Conservation (phyloP, 2,329 filamentous ascomycete genomes). For the Diaporthe longicolla region DNA sequence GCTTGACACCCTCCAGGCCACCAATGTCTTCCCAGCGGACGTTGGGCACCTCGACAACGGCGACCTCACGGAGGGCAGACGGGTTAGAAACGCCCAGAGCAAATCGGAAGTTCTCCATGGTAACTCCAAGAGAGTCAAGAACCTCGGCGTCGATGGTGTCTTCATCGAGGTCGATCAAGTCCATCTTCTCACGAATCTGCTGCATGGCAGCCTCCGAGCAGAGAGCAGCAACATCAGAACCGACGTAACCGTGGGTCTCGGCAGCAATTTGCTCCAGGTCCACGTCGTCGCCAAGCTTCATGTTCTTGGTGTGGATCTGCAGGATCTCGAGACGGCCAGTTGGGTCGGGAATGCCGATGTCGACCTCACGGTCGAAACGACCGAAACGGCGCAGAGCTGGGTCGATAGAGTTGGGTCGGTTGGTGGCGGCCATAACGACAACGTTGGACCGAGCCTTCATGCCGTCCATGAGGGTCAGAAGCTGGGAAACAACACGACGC, state of each 20-base stretch:
- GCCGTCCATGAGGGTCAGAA: slow-evolving; percentile 96
- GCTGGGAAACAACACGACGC: slow-evolving; percentile 97
- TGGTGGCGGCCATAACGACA: slow-evolving; percentile 99
- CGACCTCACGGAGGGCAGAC: slow-evolving; percentile 97
- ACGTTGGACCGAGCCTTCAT: slow-evolving; percentile 99
- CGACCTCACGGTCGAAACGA: slow-evolving; percentile 98
- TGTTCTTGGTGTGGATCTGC: slow-evolving; percentile 99
- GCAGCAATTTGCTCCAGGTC: slow-evolving; percentile 96
- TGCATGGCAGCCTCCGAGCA: slow-evolving; percentile 99
- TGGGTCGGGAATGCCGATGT: slow-evolving; percentile 97
- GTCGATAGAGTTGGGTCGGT: slow-evolving; percentile 98
- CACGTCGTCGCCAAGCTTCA: slow-evolving; percentile 98
- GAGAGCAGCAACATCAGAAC: slow-evolving; percentile 97
- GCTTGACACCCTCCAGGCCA: slow-evolving; percentile 98
- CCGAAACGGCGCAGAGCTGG: slow-evolving; percentile 97
- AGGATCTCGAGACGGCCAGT: slow-evolving; percentile 99
- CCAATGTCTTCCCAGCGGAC: slow-evolving; percentile 99
- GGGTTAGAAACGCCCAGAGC: slow-evolving; percentile 98
- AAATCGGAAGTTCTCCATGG: slow-evolving; percentile 99
- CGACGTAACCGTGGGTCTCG: slow-evolving; percentile 98
- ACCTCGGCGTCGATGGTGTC: slow-evolving; percentile 99
- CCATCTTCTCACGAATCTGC: slow-evolving; percentile 99
- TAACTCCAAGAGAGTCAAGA: slow-evolving; percentile 96
- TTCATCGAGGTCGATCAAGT: slow-evolving; percentile 98
- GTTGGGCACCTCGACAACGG: slow-evolving; percentile 98